Evolutionary conservation across 805 yeast species (phyloP).

Genomic region (Saccharomycopsis sp.): DNA sequence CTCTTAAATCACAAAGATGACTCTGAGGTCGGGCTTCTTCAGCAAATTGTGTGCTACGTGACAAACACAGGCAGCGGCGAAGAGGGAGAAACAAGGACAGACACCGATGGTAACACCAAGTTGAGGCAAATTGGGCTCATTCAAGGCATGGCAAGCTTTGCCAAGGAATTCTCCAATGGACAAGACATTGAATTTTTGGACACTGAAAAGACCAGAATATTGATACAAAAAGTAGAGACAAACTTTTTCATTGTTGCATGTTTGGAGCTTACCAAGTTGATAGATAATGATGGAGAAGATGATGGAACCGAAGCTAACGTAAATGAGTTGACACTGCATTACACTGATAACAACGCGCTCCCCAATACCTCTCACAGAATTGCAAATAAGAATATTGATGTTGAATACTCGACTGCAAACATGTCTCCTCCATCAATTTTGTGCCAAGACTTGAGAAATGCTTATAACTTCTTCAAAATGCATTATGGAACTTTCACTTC

Average conservation of each 20-base stretch:
- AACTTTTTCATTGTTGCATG: slow-evolving; percentile 13
- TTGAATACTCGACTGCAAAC: slow-evolving; percentile 14
- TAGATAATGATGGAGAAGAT: slow-evolving; percentile 10
- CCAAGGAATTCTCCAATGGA: slow-evolving; percentile 12
- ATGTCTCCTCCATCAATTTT: slow-evolving; percentile 14
- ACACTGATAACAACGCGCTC: not conserved
- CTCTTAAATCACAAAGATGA: slow-evolving; percentile 7
- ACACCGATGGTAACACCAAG: slow-evolving; percentile 4
- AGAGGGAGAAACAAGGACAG: slow-evolving; percentile 2
- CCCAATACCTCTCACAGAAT: not conserved
- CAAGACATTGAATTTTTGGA: slow-evolving; percentile 8
- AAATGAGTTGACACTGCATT: too few species aligned
- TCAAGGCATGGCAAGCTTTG: slow-evolving; percentile 18
- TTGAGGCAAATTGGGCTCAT: slow-evolving; percentile 19
- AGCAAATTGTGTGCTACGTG: slow-evolving; percentile 18
- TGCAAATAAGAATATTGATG: not conserved
- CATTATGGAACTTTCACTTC: slow-evolving; percentile 13
- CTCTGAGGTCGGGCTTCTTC: slow-evolving; percentile 11
- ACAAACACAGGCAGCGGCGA: not conserved
- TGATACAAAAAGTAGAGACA: slow-evolving; percentile 13
- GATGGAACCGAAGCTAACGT: slow-evolving; percentile 1
- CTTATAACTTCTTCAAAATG: slow-evolving; percentile 14
- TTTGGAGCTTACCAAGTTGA: slow-evolving; percentile 15
- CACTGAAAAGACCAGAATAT: slow-evolving; percentile 17
- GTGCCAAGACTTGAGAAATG: slow-evolving; percentile 10